Conservation (phyloP, 2,329 filamentous ascomycete genomes). For the Aspergillus thermomutatus region DNA sequence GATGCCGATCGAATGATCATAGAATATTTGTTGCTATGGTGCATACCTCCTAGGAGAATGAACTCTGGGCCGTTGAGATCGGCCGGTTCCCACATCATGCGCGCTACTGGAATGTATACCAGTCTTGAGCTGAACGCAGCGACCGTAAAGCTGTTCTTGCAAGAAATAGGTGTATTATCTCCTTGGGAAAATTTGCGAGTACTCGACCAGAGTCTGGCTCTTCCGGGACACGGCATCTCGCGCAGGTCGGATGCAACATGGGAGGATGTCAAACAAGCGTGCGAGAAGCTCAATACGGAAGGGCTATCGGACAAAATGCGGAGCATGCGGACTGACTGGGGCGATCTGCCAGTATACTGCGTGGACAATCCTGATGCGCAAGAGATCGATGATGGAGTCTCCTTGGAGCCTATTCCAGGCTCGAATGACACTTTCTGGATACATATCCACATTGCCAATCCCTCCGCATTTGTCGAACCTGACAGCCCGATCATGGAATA, state of each 20-base stretch:
- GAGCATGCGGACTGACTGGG: conserved; percentile 56
- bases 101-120: conserved; percentile 55
- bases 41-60: conserved; percentile 40
- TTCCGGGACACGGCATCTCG: conserved; percentile 45
- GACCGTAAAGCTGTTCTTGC: conserved; percentile 52
- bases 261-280: conserved; percentile 28
- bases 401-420: conserved; percentile 50
- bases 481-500: conserved; percentile 52
- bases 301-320: conserved; percentile 53
- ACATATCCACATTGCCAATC: conserved; percentile 62
- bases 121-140: conserved; percentile 33
- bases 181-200: conserved; percentile 56
- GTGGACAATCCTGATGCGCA: conserved; percentile 54
- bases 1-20: conserved; percentile 52
- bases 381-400: conserved; percentile 63
- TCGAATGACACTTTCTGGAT: conserved; percentile 53
- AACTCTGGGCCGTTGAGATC: conserved; percentile 43
- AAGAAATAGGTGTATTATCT: conserved; percentile 59
- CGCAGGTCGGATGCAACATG: conserved; percentile 27
- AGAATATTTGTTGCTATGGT: conserved; percentile 53
- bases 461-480: conserved; percentile 57
- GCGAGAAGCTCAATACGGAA: conserved; percentile 20
- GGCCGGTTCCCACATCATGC: conserved; percentile 54
- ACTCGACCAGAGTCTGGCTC: conserved; percentile 51
- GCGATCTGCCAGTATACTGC: conserved; percentile 55